Percentiles rank a stretch among this genome's conserved stretches.
Conservation (phyloP, 441 rosid species). For the Adansonia madagascariensis region DNA sequence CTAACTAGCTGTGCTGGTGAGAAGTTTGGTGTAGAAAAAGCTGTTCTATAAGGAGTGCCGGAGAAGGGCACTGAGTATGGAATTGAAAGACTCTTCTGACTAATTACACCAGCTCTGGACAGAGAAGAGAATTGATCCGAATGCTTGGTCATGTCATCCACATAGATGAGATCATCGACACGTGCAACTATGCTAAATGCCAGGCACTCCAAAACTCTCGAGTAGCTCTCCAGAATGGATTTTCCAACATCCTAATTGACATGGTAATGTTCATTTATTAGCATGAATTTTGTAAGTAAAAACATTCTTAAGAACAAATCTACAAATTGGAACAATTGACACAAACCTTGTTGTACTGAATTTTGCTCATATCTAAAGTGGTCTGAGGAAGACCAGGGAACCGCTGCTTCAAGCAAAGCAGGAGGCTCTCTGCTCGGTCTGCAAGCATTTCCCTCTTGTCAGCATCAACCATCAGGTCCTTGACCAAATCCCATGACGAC, state of each 20-base stretch:
- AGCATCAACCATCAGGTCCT: constrained; percentile 84
- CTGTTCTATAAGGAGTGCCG: constrained; percentile 61
- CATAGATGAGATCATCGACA: constrained; percentile 86
- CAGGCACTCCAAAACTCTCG: constrained; percentile 92
- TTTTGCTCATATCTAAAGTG: constrained; percentile 94
- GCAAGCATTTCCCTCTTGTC: constrained; percentile 87
- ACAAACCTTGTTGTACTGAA: constrained; percentile 88
- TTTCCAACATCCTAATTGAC: constrained; percentile 84
- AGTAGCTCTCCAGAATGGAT: constrained; percentile 94
- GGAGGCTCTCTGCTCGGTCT: constrained; percentile 84
- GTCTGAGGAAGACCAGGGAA: constrained; percentile 98
- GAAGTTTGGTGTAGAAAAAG: constrained; percentile 71
- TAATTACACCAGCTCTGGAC: constrained; percentile 58
- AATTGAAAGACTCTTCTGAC: constrained; percentile 52
- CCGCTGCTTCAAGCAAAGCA: constrained; percentile 83
- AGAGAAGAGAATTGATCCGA: constrained; percentile 62
- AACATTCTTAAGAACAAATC: neutral
- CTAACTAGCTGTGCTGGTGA: constrained; percentile 57
- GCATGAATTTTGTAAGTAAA: constrained; percentile 17
- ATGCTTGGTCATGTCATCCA: constrained; percentile 81
- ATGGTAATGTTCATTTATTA: neutral
- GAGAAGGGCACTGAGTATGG: constrained; percentile 59
- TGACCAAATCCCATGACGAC: constrained; percentile 92
- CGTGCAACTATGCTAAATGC: constrained; percentile 93
- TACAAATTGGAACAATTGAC: neutral